These are phyloP conservation scores for Melampsora larici-populina DNA, from an alignment of 1,284 basidiomycete genomes.

Conservation along the genomic window DNA sequence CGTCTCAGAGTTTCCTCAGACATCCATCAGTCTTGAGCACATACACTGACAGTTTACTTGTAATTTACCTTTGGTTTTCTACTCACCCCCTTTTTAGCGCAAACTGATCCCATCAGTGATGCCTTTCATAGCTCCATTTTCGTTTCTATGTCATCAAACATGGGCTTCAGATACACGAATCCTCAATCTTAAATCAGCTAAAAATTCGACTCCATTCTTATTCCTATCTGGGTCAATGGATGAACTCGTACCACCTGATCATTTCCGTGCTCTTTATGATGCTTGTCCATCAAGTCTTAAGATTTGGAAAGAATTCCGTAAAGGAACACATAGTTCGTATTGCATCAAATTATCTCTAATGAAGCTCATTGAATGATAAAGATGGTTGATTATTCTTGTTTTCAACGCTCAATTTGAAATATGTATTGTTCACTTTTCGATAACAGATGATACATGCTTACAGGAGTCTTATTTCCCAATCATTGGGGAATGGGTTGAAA, in stretches of 20 bases:
- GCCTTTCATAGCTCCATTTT: slow-evolving; percentile 28
- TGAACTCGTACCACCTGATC: slow-evolving; percentile 32
- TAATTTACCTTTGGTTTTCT: background rate
- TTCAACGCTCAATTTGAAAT: background rate
- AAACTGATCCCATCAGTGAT: slow-evolving; percentile 39
- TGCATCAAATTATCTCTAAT: background rate
- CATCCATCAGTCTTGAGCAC: background rate
- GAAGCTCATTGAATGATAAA: no score
- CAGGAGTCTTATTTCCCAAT: slow-evolving; percentile 34
- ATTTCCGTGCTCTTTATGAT: slow-evolving; percentile 32
- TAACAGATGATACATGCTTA: slow-evolving; percentile 40
- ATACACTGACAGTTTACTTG: background rate
- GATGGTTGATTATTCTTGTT: background rate
- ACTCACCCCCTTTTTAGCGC: background rate
- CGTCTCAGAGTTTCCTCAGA: background rate
- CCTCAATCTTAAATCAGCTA: background rate
- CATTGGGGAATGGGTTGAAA: slow-evolving; percentile 35
- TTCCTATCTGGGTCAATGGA: slow-evolving; percentile 34
- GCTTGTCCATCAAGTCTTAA: slow-evolving; percentile 21
- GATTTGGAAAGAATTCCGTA: slow-evolving; percentile 28
- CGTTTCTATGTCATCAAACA: slow-evolving; percentile 42
- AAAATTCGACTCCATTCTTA: slow-evolving; percentile 17
- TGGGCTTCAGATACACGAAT: slow-evolving; percentile 39
- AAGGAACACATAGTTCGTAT: slow-evolving; percentile 37
- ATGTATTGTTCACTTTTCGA: background rate